Evolutionary conservation across 441 rosid genomes (phyloP).

Genomic region (Croton setiger): DNA sequence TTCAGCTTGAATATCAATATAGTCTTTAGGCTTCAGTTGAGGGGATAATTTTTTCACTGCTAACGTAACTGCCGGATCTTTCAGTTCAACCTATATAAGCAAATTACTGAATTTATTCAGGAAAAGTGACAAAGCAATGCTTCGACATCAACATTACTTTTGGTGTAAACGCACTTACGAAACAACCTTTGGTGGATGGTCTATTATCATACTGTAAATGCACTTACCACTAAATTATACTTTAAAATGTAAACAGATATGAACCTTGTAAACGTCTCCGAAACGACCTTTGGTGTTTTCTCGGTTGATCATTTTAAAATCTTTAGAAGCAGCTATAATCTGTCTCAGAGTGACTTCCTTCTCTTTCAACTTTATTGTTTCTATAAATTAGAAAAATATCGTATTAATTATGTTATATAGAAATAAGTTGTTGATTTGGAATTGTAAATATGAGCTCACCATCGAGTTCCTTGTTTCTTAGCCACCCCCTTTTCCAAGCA

Average conservation of each 20-base stretch:
- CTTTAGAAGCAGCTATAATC: slow-evolving; percentile 4
- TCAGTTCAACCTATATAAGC: slow-evolving; percentile 7
- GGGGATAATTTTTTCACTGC: slow-evolving; percentile 13
- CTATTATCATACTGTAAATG: too few species aligned
- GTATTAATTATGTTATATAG: too few species aligned
- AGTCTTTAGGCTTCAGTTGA: not conserved
- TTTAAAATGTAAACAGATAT: too few species aligned
- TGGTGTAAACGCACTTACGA: too few species aligned
- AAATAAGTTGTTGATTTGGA: too few species aligned
- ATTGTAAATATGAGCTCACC: slow-evolving; percentile 16
- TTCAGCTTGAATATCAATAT: slow-evolving; percentile 4
- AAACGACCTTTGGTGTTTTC: slow-evolving; percentile 1
- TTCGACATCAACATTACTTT: too few species aligned
- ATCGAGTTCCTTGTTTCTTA: slow-evolving; percentile 10
- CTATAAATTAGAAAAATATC: not conserved
- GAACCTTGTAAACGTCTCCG: slow-evolving; percentile 9
- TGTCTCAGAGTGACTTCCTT: slow-evolving; percentile 9
- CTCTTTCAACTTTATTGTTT: slow-evolving; percentile 5
- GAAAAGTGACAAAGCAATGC: too few species aligned
- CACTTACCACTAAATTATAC: too few species aligned
- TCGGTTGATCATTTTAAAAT: slow-evolving; percentile 5
- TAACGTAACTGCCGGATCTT: not conserved
- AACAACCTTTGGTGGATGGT: too few species aligned
- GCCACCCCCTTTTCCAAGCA: slow-evolving; percentile 19
- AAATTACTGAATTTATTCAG: too few species aligned